Conservation (phyloP, 78 protist species). For the Dictyostelium purpureum region DNA sequence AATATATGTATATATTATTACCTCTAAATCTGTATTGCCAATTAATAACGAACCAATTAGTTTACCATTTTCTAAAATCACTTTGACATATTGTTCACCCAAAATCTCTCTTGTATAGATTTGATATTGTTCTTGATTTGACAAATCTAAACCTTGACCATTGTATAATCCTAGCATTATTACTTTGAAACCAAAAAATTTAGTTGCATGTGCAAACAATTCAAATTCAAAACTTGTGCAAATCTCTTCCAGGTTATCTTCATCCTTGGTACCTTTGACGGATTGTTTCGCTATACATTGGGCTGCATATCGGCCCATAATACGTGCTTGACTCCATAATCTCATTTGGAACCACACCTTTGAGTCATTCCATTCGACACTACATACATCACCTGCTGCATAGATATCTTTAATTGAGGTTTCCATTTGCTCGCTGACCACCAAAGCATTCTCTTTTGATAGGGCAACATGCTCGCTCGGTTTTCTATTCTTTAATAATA, state of each 20-base stretch:
- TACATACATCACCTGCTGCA: constrained; percentile 60
- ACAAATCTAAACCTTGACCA: background rate
- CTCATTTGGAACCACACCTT: constrained; percentile 42
- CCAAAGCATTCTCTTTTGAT: background rate
- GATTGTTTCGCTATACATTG: constrained; percentile 53
- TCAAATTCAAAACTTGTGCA: constrained; percentile 60
- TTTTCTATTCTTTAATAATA: background rate
- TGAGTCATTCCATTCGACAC: background rate
- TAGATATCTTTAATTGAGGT: constrained; percentile 1
- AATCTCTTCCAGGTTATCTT: background rate
- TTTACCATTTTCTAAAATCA: constrained; percentile 29
- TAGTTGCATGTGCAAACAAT: constrained; percentile 69
- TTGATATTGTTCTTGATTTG: background rate
- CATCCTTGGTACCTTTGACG: background rate
- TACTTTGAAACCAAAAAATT: constrained; percentile 61
- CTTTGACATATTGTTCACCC: constrained; percentile 3
- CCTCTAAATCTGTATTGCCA: constrained; percentile 70
- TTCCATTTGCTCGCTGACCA: constrained; percentile 21
- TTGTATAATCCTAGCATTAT: constrained; percentile 64
- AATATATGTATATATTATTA: background rate
- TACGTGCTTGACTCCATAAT: constrained; percentile 70
- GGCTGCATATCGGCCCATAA: constrained; percentile 51
- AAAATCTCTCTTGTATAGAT: background rate
- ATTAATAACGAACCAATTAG: constrained; percentile 45
- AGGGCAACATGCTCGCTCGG: too few relatives aligned